A percentile compares a stretch with the other conserved stretches of the same genome.
Evolutionary conservation across 257 asterid genomes (phyloP).

Genomic region (Jaltomata sinuosa): DNA sequence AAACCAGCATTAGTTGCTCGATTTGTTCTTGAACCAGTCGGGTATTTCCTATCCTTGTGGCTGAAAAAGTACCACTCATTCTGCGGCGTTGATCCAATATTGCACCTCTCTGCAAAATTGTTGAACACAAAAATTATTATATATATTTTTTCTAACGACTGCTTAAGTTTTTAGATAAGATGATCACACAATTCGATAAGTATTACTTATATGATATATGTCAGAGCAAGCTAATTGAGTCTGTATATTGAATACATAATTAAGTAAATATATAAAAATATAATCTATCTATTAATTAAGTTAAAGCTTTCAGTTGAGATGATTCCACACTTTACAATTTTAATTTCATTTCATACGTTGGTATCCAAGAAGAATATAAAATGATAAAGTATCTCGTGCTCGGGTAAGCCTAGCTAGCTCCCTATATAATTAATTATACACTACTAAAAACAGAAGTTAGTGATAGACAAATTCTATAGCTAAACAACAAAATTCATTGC

Average conservation of each 20-base stretch:
- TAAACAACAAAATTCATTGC: too few species aligned
- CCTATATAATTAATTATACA: too few species aligned
- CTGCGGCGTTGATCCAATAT: slow-evolving; percentile 87
- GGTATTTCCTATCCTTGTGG: slow-evolving; percentile 92
- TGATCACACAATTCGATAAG: too few species aligned
- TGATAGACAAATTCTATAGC: not conserved
- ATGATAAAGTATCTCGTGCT: not conserved
- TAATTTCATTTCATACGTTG: not conserved
- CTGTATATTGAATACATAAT: too few species aligned
- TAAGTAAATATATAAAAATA: too few species aligned
- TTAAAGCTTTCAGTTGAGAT: too few species aligned
- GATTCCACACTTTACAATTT: not conserved
- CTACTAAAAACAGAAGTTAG: not conserved
- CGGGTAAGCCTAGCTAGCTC: not conserved
- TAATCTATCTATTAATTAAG: too few species aligned
- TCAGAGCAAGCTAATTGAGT: not conserved
- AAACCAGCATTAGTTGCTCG: slow-evolving; percentile 84
- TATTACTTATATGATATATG: too few species aligned
- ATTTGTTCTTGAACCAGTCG: slow-evolving; percentile 82
- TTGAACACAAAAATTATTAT: too few species aligned
- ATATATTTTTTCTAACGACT: too few species aligned
- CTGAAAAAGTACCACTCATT: slow-evolving; percentile 93
- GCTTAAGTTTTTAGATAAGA: too few species aligned
- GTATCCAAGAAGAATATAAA: not conserved
- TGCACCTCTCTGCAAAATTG: slow-evolving; percentile 43